Evolutionary conservation across 2,329 filamentous ascomycete species (phyloP), one percentile per base, ranked within the genome.

Genomic region (Ascomycota sp.): DNA sequence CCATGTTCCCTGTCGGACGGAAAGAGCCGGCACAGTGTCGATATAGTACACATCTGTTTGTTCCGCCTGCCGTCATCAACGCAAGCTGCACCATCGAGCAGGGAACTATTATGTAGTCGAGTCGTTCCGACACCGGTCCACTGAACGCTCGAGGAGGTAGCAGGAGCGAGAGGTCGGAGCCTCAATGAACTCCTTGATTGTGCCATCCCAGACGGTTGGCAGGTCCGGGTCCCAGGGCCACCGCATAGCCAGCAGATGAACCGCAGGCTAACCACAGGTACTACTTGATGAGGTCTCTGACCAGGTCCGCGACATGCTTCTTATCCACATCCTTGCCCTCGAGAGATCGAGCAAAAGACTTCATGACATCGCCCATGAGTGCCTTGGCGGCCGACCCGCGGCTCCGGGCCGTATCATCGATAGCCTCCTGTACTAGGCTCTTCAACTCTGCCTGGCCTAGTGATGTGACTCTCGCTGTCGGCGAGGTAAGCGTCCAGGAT

Each of bases 401-500:
- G 20, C 49, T 52, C 41, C 56, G 61, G n/a, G n/a, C n/a, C 33
- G 68, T 49, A 21, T 53, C 57, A 20, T 60, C 57, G 15, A 78
- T 51, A 3, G 63, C 60, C 20, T 52, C 53, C 32, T 53, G 48
- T 12, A 78, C 63, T 8, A 68, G 42, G 3, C 46, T 47, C 42
- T 56, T 56, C 13, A 85, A 54, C 45, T 80, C 65, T 5, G 64
- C 66, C 35, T 64, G 59, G 2, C 56, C 51, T 31, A 81, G 41
- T 9, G 59, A 62, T 48, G 71, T 56, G 9, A 81, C 63, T 7
- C 63, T n/a, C 64, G 38, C 68, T 69, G 35, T 53, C 56, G 7
- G 60, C 57, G 4, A 68, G 56, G 48, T 81, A 82, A 40, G 71
- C 70, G 24, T 74, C 60, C 41, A 83, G 45, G 3, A 86, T 61